Conservation (phyloP, 805 yeast genomes). For the Candida ficus region DNA sequence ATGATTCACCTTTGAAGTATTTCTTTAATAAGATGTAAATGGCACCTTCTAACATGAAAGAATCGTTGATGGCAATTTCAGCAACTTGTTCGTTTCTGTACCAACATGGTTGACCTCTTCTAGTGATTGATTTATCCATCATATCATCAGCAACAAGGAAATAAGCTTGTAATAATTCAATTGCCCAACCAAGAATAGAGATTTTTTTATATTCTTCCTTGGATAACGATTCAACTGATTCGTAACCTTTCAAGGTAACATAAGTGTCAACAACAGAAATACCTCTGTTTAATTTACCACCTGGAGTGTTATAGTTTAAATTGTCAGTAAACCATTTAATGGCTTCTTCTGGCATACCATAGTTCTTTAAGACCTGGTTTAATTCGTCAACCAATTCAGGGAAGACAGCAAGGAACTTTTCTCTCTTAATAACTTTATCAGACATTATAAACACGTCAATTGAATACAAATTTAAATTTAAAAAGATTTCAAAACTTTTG, state of each 20-base stretch:
- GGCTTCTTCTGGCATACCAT: slow-evolving; percentile 85
- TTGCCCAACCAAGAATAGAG: slow-evolving; percentile 91
- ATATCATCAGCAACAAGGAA: slow-evolving; percentile 97
- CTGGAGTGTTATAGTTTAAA: slow-evolving; percentile 84
- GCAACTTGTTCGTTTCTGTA: slow-evolving; percentile 75
- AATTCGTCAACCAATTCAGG: slow-evolving; percentile 77
- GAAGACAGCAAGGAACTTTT: slow-evolving; percentile 61
- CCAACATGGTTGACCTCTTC: slow-evolving; percentile 99
- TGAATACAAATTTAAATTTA: background rate
- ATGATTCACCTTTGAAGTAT: slow-evolving; percentile 75
- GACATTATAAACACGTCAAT: slow-evolving; percentile 12
- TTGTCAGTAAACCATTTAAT: slow-evolving; percentile 74
- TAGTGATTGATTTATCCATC: slow-evolving; percentile 94
- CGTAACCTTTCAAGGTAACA: slow-evolving; percentile 65
- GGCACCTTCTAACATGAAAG: slow-evolving; percentile 95
- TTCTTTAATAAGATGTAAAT: slow-evolving; percentile 85
- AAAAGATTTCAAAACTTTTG: background rate
- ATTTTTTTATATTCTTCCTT: slow-evolving; percentile 74
- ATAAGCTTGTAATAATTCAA: slow-evolving; percentile 92
- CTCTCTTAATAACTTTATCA: slow-evolving; percentile 32
- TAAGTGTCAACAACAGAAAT: slow-evolving; percentile 92
- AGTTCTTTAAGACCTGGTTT: slow-evolving; percentile 49
- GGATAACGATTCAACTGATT: slow-evolving; percentile 50
- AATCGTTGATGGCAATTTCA: slow-evolving; percentile 93
- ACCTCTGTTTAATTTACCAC: slow-evolving; percentile 96